phyloP scores from a whole-genome alignment of 2,329 filamentous ascomycete species.

The Neonectria punicea region DNA sequence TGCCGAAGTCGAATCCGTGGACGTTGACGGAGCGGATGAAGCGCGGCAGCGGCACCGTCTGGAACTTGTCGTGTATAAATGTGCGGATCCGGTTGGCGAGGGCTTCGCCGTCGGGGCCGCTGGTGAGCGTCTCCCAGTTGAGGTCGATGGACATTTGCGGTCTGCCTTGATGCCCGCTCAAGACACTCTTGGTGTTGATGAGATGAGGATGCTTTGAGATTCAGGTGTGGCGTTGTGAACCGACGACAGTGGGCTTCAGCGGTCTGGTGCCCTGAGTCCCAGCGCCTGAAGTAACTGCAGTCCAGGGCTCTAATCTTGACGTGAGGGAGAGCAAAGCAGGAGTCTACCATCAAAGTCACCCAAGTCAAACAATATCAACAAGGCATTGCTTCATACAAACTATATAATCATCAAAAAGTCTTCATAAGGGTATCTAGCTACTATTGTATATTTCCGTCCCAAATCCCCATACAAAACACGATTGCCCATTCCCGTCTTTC shows the following conservation, averaged over 20 bases:
- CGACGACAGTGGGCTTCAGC: constrained; percentile 25
- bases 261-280: constrained; percentile 4
- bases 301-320: no score
- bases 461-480: not conserved
- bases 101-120: constrained; percentile 84
- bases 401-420: not conserved
- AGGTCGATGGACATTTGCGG: constrained; percentile 91
- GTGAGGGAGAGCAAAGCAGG: no score
- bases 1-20: constrained; percentile 93
- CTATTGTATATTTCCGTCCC: constrained; percentile 2
- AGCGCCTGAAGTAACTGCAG: not conserved
- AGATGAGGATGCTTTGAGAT: constrained; percentile 8
- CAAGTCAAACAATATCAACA: not conserved
- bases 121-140: constrained; percentile 93
- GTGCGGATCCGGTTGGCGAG: constrained; percentile 88
- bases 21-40: constrained; percentile 98
- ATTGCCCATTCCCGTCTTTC: not conserved
- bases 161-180: constrained; percentile 6
- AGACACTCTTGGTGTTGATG: constrained; percentile 15
- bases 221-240: constrained; percentile 1
- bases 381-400: not conserved
- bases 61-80: constrained; percentile 96
- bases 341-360: not conserved
- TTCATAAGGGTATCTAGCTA: constrained; percentile 33
- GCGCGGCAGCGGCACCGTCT: constrained; percentile 87